phyloP scores from a whole-genome alignment of 805 yeast species.

The Candida manassasensis region DNA sequence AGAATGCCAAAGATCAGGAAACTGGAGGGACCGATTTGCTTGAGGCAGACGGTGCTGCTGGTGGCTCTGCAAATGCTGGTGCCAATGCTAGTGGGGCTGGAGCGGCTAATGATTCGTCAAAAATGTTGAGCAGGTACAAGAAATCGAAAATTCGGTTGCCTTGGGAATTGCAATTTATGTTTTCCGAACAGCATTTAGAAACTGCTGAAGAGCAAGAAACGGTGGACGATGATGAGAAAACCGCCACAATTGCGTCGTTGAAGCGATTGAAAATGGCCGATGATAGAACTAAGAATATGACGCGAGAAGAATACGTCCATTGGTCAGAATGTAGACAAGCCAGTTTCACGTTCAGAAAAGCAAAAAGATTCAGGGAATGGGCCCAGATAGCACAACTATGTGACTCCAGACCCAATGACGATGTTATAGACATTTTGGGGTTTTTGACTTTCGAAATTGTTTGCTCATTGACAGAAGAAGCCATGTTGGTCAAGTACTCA shows the following conservation, averaged over 20 bases:
- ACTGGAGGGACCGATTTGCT: constrained; percentile 45
- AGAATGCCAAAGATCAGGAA: constrained; percentile 61
- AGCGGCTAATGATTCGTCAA: constrained; percentile 33
- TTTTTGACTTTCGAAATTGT: constrained; percentile 95
- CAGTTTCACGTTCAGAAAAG: constrained; percentile 89
- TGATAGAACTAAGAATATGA: constrained; percentile 89
- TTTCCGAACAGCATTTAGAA: constrained; percentile 80
- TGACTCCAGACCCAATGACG: constrained; percentile 91
- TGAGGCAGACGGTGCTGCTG: constrained; percentile 45
- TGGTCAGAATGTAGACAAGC: constrained; percentile 99
- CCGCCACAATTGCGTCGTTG: constrained; percentile 82
- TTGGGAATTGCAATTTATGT: constrained; percentile 95
- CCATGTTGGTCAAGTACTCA: constrained; percentile 69
- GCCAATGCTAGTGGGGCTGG: constrained; percentile 33
- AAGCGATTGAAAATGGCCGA: constrained; percentile 89
- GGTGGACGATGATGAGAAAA: constrained; percentile 84
- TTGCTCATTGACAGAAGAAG: constrained; percentile 89
- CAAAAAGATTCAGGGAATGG: constrained; percentile 95
- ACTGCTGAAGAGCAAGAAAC: constrained; percentile 55
- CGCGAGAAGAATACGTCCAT: constrained; percentile 94
- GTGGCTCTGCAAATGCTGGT: constrained; percentile 34
- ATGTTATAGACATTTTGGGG: constrained; percentile 92
- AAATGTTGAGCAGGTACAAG: constrained; percentile 49
- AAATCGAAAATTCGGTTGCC: constrained; percentile 81
- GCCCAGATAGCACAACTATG: constrained; percentile 79